phyloP scores from a whole-genome alignment of 2,329 filamentous ascomycete genomes.

The Trichoderma asperellum region DNA sequence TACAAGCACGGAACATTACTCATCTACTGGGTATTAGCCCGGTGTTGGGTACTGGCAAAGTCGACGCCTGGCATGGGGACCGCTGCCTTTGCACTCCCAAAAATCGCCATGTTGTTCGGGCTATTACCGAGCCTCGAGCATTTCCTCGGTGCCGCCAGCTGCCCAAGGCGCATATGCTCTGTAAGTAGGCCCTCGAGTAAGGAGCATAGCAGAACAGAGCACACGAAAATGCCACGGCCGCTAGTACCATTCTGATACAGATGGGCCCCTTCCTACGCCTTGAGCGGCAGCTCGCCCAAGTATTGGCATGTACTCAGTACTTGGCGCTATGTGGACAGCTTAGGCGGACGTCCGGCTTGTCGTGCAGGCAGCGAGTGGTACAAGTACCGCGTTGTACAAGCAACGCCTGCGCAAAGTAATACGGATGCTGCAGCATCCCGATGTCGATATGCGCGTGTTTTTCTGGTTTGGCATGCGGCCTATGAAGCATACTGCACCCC shows the following conservation, averaged over 20 bases:
- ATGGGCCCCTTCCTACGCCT: neutral
- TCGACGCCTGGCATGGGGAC: neutral
- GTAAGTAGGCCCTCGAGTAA: neutral
- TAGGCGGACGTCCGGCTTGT: neutral
- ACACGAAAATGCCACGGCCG: constrained; percentile 18
- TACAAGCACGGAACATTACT: neutral
- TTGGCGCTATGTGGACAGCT: neutral
- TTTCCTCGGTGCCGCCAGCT: neutral
- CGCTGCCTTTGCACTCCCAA: neutral
- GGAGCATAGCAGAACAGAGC: neutral
- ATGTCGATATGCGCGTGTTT: constrained; percentile 23
- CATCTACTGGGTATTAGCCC: neutral
- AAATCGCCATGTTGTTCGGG: neutral
- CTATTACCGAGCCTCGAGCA: constrained; percentile 7
- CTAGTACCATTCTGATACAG: constrained; percentile 5
- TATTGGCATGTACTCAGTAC: neutral
- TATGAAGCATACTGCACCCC: neutral
- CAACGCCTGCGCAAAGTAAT: neutral
- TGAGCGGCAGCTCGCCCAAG: neutral
- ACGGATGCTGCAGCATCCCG: constrained; percentile 9
- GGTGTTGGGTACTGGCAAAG: neutral
- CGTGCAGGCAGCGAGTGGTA: neutral
- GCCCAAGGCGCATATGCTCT: neutral
- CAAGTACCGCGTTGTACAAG: neutral
- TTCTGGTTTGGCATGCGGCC: neutral